phyloP scores from a whole-genome alignment of 2,329 filamentous ascomycete genomes.

The Aspergillus alliaceus region DNA sequence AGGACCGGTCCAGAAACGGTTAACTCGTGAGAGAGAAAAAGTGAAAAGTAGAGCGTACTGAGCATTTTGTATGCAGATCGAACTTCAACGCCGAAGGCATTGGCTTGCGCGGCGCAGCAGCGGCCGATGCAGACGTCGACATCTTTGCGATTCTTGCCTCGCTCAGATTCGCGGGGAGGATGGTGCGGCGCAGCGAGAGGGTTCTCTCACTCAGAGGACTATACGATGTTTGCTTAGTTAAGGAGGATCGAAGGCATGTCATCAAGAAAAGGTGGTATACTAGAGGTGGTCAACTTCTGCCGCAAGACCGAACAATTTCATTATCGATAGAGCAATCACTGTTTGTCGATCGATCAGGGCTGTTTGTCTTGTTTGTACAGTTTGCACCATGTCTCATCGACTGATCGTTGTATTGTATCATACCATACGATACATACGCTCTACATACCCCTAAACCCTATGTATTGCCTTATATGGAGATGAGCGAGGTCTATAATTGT shows the following conservation, averaged over 20 bases:
- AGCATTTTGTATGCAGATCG: constrained; percentile 75
- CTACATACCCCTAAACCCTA: neutral
- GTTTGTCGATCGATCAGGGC: neutral
- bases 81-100: constrained; percentile 69
- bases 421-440: neutral
- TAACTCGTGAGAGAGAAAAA: neutral
- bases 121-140: constrained; percentile 25
- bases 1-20: neutral
- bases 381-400: constrained; percentile 3
- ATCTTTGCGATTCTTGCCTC: constrained; percentile 24
- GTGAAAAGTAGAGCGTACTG: constrained; percentile 56
- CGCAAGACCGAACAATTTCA: neutral
- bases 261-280: constrained; percentile 15
- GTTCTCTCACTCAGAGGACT: neutral
- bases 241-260: constrained; percentile 1
- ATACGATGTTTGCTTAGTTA: neutral
- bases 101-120: constrained; percentile 23
- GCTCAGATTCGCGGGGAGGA: constrained; percentile 6
- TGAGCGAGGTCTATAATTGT: no score
- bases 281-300: no score
- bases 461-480: no score
- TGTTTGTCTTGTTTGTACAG: constrained; percentile 16
- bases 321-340: constrained; percentile 4
- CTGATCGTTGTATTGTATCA: constrained; percentile 5
- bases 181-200: neutral